Evolutionary conservation across 805 yeast species (phyloP).

Genomic region (Schwanniomyces occidentalis): DNA sequence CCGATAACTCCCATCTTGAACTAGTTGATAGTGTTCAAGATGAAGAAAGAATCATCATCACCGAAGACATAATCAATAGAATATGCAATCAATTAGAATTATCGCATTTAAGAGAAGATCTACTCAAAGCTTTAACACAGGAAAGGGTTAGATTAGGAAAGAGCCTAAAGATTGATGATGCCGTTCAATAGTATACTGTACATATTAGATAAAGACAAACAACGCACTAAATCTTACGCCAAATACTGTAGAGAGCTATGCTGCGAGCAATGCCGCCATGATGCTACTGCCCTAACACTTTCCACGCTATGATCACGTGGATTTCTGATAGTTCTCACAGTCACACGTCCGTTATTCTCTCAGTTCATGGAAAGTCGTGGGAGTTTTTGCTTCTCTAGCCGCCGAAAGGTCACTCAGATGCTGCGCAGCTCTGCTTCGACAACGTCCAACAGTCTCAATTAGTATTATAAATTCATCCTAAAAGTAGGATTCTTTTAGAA

Average conservation of each 20-base stretch:
- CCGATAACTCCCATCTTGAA: slow-evolving; percentile 8
- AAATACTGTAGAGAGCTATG: too few relatives aligned
- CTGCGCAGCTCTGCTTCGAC: background rate
- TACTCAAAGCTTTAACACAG: slow-evolving; percentile 54
- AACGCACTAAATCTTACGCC: too few relatives aligned
- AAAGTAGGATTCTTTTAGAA: background rate
- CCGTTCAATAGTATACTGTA: slow-evolving; percentile 12
- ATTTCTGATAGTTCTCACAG: too few relatives aligned
- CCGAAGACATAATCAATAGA: slow-evolving; percentile 45
- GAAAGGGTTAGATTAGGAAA: slow-evolving; percentile 39
- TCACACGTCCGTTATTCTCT: slow-evolving; percentile 5
- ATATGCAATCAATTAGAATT: slow-evolving; percentile 48
- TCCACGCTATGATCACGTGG: too few relatives aligned
- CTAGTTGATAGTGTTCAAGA: slow-evolving; percentile 14
- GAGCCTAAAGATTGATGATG: slow-evolving; percentile 15
- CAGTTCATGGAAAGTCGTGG: slow-evolving; percentile 10
- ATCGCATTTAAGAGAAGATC: slow-evolving; percentile 42
- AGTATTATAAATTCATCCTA: slow-evolving; percentile 2
- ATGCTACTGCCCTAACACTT: too few relatives aligned
- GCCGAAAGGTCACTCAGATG: too few relatives aligned
- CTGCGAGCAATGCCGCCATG: too few relatives aligned
- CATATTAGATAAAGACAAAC: background rate
- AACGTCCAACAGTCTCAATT: background rate
- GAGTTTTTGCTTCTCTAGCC: slow-evolving; percentile 2
- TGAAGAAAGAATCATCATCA: slow-evolving; percentile 42